These are phyloP conservation scores for Rhododendron ovatum DNA, from an alignment of 148 eudicot genomes.

Conservation along the genomic window DNA sequence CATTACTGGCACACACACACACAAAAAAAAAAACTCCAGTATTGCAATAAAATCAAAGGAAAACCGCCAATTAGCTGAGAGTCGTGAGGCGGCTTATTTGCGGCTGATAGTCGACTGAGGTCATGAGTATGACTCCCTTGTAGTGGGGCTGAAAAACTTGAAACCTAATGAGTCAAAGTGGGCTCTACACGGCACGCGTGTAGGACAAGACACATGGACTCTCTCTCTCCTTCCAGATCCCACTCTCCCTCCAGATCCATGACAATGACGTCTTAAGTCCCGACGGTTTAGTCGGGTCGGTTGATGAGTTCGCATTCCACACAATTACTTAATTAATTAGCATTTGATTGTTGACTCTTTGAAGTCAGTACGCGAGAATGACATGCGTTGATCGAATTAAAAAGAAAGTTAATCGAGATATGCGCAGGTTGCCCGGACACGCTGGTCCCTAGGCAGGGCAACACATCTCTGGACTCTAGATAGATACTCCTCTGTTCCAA, in stretches of 20 bases:
- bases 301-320: too few relatives aligned
- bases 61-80: neutral
- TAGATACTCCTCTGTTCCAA: too few relatives aligned
- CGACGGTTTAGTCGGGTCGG: too few relatives aligned
- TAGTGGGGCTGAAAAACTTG: neutral
- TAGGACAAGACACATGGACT: neutral
- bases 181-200: neutral
- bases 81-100: neutral
- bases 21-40: too few relatives aligned
- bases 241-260: neutral
- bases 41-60: neutral
- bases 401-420: too few relatives aligned
- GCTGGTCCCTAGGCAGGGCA: too few relatives aligned
- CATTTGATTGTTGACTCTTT: too few relatives aligned
- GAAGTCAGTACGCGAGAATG: too few relatives aligned
- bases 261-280: neutral
- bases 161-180: neutral
- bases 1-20: too few relatives aligned
- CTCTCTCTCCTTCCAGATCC: neutral
- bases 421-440: fast-evolving
- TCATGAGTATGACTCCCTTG: neutral
- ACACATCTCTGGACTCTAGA: too few relatives aligned
- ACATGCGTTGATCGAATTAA: too few relatives aligned
- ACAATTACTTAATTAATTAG: too few relatives aligned
- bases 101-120: neutral